Evolutionary conservation across 805 yeast genomes (phyloP).

Genomic region (Komagataella populi): DNA sequence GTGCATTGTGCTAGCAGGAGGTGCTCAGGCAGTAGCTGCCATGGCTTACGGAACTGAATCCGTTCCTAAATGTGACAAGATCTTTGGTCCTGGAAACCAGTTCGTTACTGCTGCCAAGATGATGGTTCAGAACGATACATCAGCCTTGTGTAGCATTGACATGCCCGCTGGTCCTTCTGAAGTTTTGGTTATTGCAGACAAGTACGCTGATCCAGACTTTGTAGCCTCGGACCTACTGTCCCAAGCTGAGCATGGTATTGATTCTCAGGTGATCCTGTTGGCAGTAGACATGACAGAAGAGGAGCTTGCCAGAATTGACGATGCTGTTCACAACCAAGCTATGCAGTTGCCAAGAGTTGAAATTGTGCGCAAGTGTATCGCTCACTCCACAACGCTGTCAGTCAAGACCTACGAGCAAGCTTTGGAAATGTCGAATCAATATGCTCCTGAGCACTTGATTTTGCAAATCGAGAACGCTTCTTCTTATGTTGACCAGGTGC

Average conservation of each 20-base stretch:
- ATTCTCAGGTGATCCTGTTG: constrained; percentile 88
- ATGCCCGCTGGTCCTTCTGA: constrained; percentile 99
- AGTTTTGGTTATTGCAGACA: constrained; percentile 91
- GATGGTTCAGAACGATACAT: constrained; percentile 91
- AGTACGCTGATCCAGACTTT: constrained; percentile 79
- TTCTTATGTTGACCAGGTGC: constrained; percentile 55
- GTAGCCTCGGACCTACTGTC: constrained; percentile 95
- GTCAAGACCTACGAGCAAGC: constrained; percentile 71
- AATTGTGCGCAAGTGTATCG: constrained; percentile 82
- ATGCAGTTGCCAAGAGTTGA: constrained; percentile 78
- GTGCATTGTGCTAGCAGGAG: constrained; percentile 90
- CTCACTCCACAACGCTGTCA: constrained; percentile 73
- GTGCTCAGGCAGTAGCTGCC: constrained; percentile 98
- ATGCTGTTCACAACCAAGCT: constrained; percentile 80
- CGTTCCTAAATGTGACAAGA: constrained; percentile 89
- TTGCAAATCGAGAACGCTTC: constrained; percentile 77
- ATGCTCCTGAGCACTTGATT: constrained; percentile 97
- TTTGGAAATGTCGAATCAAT: constrained; percentile 70
- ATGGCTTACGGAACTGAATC: constrained; percentile 97
- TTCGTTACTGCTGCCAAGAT: constrained; percentile 98
- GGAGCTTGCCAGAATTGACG: constrained; percentile 59
- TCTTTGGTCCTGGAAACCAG: constrained; percentile 98
- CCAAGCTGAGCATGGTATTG: constrained; percentile 98
- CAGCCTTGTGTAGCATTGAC: constrained; percentile 90
- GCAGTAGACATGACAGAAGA: constrained; percentile 57